Percentiles rank a stretch among this genome's conserved stretches.
These are phyloP conservation scores for Didymella sp. DNA, from an alignment of 2,329 filamentous ascomycete genomes.

Conservation along the genomic window DNA sequence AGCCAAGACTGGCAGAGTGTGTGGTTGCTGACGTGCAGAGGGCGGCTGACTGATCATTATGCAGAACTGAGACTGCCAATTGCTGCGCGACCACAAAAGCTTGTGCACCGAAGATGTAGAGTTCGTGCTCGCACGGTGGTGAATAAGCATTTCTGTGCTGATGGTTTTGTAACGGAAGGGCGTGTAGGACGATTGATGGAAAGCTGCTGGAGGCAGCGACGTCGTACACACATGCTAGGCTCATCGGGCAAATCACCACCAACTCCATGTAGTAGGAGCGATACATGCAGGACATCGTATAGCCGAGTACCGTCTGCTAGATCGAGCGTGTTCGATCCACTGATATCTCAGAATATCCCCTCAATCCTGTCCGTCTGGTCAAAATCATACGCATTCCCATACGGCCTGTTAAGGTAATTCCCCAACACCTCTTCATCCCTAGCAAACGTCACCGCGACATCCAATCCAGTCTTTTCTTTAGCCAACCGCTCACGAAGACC, in stretches of 20 bases:
- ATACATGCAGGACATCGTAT: too few relatives aligned
- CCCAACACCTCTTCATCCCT: not conserved
- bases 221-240: not conserved
- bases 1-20: conserved; percentile 19
- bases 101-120: not conserved
- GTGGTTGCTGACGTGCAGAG: conserved; percentile 21
- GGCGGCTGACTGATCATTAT: conserved; percentile 28
- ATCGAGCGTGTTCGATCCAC: too few relatives aligned
- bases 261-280: too few relatives aligned
- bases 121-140: not conserved
- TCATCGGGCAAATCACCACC: too few relatives aligned
- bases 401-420: conserved; percentile 34
- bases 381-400: conserved; percentile 70
- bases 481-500: not conserved
- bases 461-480: not conserved
- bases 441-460: not conserved
- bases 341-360: conserved; percentile 27
- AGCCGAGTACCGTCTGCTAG: too few relatives aligned
- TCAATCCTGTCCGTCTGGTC: conserved; percentile 53
- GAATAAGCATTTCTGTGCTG: not conserved
- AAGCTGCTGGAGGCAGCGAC: not conserved
- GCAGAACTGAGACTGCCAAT: not conserved
- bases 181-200: not conserved
- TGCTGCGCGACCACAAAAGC: not conserved
- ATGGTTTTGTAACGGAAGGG: not conserved